Evolutionary conservation across 495 filamentous ascomycete species (phyloP), one percentile per base, ranked within the genome.

Genomic region (Penicillium arizonense): DNA sequence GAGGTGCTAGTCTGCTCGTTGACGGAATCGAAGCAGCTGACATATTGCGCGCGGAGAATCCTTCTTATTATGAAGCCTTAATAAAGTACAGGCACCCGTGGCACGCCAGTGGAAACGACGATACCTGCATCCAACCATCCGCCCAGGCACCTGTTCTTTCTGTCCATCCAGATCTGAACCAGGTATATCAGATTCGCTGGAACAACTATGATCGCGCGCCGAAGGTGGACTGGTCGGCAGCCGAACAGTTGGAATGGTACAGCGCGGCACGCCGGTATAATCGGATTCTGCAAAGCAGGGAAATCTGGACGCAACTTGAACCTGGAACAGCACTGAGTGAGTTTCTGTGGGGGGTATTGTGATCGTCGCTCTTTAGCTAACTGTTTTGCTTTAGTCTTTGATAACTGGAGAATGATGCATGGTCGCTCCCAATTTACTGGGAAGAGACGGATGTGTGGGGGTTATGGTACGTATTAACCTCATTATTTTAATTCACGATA

Each of bases 341-440:
- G 83, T 71, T 11, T 16, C 20, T 21, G 9, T 5, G 3, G n/a
- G 18, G 3, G n/a, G 18, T 35, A 20, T 35, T 20, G 44, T 9
- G 12, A 16, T 21, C 2, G 6, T 8, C 2, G 0, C 4, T 33
- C 3, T 11, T 24, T 7, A 13, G 34, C 53, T 58, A 49, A 61
- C 49, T 45, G 42, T 37, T 39, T 14, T 46, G 18, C 46, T 37
- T 49, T 38, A 90, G 86, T 96, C 16, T 96, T 97, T 65, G 90
- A 97, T 67, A 97, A 97, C 63, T 97, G 91, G 91, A 80, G 93
- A 52, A 89, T 96, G 50, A 69, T 97, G 41, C 93, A 97, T 68
- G 93, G 91, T 3, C 77, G 93, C 55, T 80, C 82, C 18, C 79
- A 82, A 12, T 97, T 96, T 61, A 87, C 82, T 7, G 93, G 93